Conservation (phyloP, 306 rosid species). For the Alnus rubra region DNA sequence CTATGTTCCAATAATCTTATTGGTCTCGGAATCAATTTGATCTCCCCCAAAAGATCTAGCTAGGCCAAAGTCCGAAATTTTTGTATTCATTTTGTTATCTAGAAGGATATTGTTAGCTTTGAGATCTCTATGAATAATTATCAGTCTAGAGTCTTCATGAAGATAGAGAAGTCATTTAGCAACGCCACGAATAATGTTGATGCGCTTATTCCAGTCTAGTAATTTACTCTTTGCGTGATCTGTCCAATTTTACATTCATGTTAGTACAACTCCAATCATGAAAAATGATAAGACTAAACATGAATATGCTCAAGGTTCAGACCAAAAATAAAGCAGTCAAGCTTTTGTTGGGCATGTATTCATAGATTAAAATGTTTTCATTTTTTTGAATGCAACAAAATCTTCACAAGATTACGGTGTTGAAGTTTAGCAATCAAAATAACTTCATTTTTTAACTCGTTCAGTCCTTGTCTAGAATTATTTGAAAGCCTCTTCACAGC, state of each 20-base stretch:
- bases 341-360: slow-evolving; percentile 46
- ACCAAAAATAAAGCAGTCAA: slow-evolving; percentile 45
- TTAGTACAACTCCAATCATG: background rate
- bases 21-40: slow-evolving; percentile 41
- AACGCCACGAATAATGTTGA: slow-evolving; percentile 29
- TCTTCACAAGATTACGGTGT: slow-evolving; percentile 50
- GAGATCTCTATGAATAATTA: slow-evolving; percentile 46
- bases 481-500: slow-evolving; percentile 68
- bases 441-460: slow-evolving; percentile 30
- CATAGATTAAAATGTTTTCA: slow-evolving; percentile 40
- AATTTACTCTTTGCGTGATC: background rate
- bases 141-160: slow-evolving; percentile 36
- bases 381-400: slow-evolving; percentile 38
- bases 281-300: background rate
- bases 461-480: slow-evolving; percentile 53
- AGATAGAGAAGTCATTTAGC: slow-evolving; percentile 34
- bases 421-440: slow-evolving; percentile 41
- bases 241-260: background rate
- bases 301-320: background rate
- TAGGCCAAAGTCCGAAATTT: slow-evolving; percentile 63
- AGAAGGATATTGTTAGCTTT: slow-evolving; percentile 55
- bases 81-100: slow-evolving; percentile 51
- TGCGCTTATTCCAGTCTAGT: slow-evolving; percentile 24
- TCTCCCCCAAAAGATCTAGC: slow-evolving; percentile 54
- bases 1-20: slow-evolving; percentile 55